Base-by-base conservation (phyloP, 179 eudicot species). In the Spergularia azorica region DNA sequence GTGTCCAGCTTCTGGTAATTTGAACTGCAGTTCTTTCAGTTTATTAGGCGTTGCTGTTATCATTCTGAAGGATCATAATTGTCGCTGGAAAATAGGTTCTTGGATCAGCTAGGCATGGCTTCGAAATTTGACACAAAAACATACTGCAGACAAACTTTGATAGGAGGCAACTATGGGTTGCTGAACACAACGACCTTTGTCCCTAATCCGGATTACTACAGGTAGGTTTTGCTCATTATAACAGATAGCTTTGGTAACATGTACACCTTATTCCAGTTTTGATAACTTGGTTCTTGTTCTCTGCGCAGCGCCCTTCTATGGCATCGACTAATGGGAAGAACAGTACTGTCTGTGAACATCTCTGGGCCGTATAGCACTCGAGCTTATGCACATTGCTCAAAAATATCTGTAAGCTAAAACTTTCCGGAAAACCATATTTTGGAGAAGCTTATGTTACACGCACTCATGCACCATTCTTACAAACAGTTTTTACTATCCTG, bases 141-240 rank as follows among this genome's bases (percentile, higher is more conserved):
- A 38, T 95, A 95, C 78, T 93, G 98, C 79, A 84, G 97, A 79
- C 98, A 95, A 79, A 73, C 93, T 10, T 76, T 95, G 80, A 87
- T 95, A 8, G 98, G 97, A 77, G 98, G 98, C 77, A 95, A 95
- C 82, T 95, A 92, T 48, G 98, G 97, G 38, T 84, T 95, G 75
- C 95, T 92, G 70, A 80, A 95, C 78, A 89, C 96, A 4, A 86
- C 90, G 16, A 92, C 94, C 38, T 95, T 91, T 75, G 89, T 79
- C 17, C 98, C 98, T 57, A 92, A 95, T 90, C 98, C 97, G 17
- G 98, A 95, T 77, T 95, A 95, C 83, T 95, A 95, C 85, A 92
- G 98, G 98, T 92, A 39, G 10, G 17, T 64, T 63, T 52, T 11
- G 46, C 17, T 20, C 32, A 20, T 56, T 21, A 18, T 36, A 63